These are phyloP conservation scores for Ustilago trichophora DNA, from an alignment of 1,284 basidiomycete species.

Conservation along the genomic window DNA sequence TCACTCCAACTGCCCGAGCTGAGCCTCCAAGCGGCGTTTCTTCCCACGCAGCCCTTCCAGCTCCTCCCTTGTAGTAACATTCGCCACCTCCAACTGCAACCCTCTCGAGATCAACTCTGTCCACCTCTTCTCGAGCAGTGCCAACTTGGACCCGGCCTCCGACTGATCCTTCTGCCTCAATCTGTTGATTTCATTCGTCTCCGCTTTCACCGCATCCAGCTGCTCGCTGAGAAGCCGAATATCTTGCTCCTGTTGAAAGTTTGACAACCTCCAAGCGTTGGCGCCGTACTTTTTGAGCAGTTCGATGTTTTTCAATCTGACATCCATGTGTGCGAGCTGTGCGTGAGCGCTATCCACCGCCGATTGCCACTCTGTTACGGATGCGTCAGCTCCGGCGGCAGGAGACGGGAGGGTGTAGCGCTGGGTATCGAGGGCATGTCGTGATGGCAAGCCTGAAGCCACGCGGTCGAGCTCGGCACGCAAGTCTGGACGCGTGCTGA, in stretches of 20 bases:
- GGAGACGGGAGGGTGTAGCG: slow-evolving; percentile 84
- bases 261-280: slow-evolving; percentile 51
- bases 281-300: slow-evolving; percentile 83
- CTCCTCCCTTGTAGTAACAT: slow-evolving; percentile 72
- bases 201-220: slow-evolving; percentile 15
- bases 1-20: slow-evolving; percentile 22
- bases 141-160: slow-evolving; percentile 78
- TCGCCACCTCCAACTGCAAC: slow-evolving; percentile 91
- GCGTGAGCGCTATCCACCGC: slow-evolving; percentile 82
- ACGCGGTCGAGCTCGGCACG: slow-evolving; percentile 58
- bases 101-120: slow-evolving; percentile 86
- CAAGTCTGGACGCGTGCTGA: slow-evolving; percentile 56
- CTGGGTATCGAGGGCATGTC: slow-evolving; percentile 76
- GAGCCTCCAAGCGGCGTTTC: slow-evolving; percentile 18
- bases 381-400: slow-evolving; percentile 71
- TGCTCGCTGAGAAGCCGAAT: slow-evolving; percentile 18
- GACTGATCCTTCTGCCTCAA: slow-evolving; percentile 70
- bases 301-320: slow-evolving; percentile 83
- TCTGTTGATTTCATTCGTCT: slow-evolving; percentile 52
- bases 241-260: slow-evolving; percentile 56
- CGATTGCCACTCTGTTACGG: slow-evolving; percentile 79
- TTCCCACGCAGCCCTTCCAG: slow-evolving; percentile 13
- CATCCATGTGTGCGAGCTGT: slow-evolving; percentile 87
- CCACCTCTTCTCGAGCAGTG: slow-evolving; percentile 83
- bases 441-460: slow-evolving; percentile 69